Evolutionary conservation across 805 yeast species (phyloP), one percentile per base, ranked within the genome.

Genomic region (Suhomyces pyralidae): DNA sequence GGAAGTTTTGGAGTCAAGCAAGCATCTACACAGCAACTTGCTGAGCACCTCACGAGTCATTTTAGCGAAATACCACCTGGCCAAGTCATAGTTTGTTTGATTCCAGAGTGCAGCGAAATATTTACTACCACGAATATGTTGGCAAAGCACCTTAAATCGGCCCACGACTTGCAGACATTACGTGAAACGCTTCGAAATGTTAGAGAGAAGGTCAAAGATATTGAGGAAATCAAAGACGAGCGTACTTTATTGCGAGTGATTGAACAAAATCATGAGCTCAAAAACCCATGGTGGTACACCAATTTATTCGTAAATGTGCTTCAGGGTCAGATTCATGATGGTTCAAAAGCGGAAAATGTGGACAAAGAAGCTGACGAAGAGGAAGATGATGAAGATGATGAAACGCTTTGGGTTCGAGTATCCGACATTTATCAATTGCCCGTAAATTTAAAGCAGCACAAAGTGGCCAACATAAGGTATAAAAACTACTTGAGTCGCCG

Each of bases 41-140:
- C 83, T 0, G 74, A 86, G 0, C 93, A 86, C 61, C 71, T 85
- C 57, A 65, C 89, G 51, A 74, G 81, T 1, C 93, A 87, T 63
- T 81, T 87, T 0, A 84, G 86, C 1, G 88, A 85, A 59, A 78
- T 78, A 59, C 89, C 89, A 34, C 84, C 79, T 58, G 51, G 24
- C 2, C 42, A 38, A 17, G 24, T 38, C 7, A 17, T 38, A 17
- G 42, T 42, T 14, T 87, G 93, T 64, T 75, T 80, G 1, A 70
- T 85, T 12, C 88, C 88, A 1, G 88, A 84, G 57, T 87, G 93
- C 65, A 38, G 34, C 10, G 79, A 77, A 48, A 76, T 80, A 45
- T 85, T 84, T 61, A 77, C 82, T 0, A 65, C 86, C 50, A 73
- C 84, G 0, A 88, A 83, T 55, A 88, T 86, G 1, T 73, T 88